Evolutionary conservation across 1,284 basidiomycete species (phyloP), one percentile per base, ranked within the genome.

Genomic region (Trichosporon sp.): DNA sequence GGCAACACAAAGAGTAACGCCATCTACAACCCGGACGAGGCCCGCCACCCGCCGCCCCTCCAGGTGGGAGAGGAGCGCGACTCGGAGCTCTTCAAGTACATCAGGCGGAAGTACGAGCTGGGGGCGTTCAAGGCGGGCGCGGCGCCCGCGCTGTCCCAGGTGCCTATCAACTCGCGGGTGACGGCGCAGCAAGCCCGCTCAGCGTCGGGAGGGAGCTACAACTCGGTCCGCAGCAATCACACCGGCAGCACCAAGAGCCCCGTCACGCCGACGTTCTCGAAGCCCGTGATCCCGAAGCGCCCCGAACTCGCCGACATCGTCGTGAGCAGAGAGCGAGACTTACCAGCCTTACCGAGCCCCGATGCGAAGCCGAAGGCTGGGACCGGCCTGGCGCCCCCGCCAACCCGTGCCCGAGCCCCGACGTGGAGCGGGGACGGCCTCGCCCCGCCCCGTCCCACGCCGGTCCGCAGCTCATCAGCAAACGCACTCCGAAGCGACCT

Each of bases 21-120:
- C 1, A 68, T 77, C 13, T 79, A 68, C 67, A 79, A 80, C 65
- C 79, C 79, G 4, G 75, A 79, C 69, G 77, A 79, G 59, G 23
- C 36, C 9, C 63, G 69, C 3, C 65, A 79, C 63, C 78, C 77
- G 8, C 74, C 77, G 3, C 79, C 79, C 0, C 67, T 74, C 3
- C 66, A 68, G 0, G 73, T 69, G 11, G 69, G 65, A 27, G 64
- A 68, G 36, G 78, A 78, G 34, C 72, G 79, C 32, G 78, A 80
- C 65, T 71, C 72, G 4, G 79, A 81, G 61, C 70, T 81, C 33
- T 74, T 79, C 59, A 71, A 72, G 65, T 80, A 74, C 63, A 80
- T 81, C 25, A 64, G 79, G 60, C 63, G 70, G 58, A 81, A 81
- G 65, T 81, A 79, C 63, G 79, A 80, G 64, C 64, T 70, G 14